Conservation (phyloP, 1,284 basidiomycete species). For the Leccinum subatratum region DNA sequence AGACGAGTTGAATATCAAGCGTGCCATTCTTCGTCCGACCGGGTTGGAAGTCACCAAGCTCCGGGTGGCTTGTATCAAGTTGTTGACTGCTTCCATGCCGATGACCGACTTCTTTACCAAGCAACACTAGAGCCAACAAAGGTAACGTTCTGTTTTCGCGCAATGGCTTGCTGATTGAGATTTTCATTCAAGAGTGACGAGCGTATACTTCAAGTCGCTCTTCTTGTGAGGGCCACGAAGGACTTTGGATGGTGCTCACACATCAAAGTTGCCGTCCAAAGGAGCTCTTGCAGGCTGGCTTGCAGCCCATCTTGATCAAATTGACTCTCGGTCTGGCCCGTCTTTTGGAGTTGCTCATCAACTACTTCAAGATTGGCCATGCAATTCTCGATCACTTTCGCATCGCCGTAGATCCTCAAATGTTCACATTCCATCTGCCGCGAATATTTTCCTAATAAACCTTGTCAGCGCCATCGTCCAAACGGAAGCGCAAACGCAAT, state of each 20-base stretch:
- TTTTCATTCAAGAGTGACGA: slow-evolving; percentile 64
- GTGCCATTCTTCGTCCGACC: slow-evolving; percentile 74
- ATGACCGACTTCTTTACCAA: slow-evolving; percentile 88
- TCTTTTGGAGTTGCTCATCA: too few relatives aligned
- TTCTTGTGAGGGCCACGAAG: too few relatives aligned
- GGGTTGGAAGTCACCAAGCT: slow-evolving; percentile 83
- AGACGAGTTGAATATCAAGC: slow-evolving; percentile 80
- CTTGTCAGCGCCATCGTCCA: slow-evolving; percentile 89
- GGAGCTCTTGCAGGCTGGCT: slow-evolving; percentile 90
- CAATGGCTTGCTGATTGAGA: slow-evolving; percentile 13
- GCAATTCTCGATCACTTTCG: slow-evolving; percentile 97
- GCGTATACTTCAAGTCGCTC: slow-evolving; percentile 98
- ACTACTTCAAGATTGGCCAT: slow-evolving; percentile 64
- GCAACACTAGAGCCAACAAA: slow-evolving; percentile 78
- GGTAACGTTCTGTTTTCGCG: slow-evolving; percentile 42
- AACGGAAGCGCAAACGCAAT: slow-evolving; percentile 88
- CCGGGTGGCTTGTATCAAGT: slow-evolving; percentile 91
- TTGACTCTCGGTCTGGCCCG: too few relatives aligned
- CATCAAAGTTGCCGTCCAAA: slow-evolving; percentile 93
- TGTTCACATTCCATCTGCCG: slow-evolving; percentile 96
- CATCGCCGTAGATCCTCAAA: slow-evolving; percentile 80
- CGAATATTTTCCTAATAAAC: slow-evolving; percentile 87
- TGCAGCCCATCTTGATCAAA: slow-evolving; percentile 87
- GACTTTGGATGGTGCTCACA: slow-evolving; percentile 78
- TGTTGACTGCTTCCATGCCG: slow-evolving; percentile 92